phyloP scores from a whole-genome alignment of 176 grass and related monocot species.

The Neostapfia colusana region DNA sequence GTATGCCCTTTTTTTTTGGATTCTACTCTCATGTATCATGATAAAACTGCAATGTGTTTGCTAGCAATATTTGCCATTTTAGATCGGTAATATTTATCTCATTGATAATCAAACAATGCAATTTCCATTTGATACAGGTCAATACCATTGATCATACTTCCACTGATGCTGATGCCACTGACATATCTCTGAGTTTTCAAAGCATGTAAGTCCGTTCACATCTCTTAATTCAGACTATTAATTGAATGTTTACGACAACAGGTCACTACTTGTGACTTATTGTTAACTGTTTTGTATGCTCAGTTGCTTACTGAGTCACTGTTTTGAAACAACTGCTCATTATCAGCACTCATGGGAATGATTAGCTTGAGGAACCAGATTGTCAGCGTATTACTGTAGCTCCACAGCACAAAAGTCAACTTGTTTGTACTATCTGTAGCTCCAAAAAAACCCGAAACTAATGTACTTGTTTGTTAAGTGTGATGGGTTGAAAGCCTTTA shows the following conservation, averaged over 20 bases:
- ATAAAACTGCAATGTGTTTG: not conserved
- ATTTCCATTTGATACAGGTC: constrained; percentile 23
- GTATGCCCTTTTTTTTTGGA: no score
- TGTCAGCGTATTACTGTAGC: not conserved
- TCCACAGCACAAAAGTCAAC: not conserved
- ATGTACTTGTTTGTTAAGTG: not conserved
- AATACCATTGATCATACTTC: constrained; percentile 17
- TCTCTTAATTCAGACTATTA: constrained; percentile 4
- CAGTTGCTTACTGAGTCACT: not conserved
- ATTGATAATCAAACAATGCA: not conserved
- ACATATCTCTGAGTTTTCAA: not conserved
- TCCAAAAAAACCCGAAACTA: not conserved
- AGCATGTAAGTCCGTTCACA: constrained; percentile 19
- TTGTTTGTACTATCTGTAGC: not conserved
- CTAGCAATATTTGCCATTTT: not conserved
- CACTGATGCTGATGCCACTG: constrained; percentile 7
- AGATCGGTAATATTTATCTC: not conserved
- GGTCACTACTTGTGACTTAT: not conserved
- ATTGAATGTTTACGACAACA: not conserved
- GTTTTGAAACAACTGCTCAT: not conserved
- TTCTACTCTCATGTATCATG: not conserved
- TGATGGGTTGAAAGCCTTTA: constrained; percentile 1
- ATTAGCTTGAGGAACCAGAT: not conserved
- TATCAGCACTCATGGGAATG: not conserved
- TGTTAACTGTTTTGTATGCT: not conserved